A percentile compares a stretch with the other conserved stretches of the same genome.
These are phyloP conservation scores for Eucalyptus cloeziana DNA, from an alignment of 345 rosid genomes.

Conservation along the genomic window DNA sequence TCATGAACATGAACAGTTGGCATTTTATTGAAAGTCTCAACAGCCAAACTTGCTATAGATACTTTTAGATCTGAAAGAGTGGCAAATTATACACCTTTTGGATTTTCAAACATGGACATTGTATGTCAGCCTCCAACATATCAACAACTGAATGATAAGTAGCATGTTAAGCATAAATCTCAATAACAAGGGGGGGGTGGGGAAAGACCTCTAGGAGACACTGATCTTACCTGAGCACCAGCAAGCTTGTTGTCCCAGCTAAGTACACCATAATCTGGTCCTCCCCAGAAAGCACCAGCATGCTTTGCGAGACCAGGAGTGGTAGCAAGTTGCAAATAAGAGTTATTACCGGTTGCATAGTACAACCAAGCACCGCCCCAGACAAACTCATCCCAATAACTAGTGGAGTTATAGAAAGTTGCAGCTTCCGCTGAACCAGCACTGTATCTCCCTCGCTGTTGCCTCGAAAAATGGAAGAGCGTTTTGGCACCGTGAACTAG, in stretches of 20 bases:
- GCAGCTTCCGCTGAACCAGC: slow-evolving; percentile 49
- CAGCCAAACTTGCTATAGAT: background rate
- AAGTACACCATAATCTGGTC: slow-evolving; percentile 74
- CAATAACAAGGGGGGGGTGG: background rate
- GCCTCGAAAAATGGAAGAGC: slow-evolving; percentile 62
- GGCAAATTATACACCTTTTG: background rate
- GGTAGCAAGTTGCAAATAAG: slow-evolving; percentile 75
- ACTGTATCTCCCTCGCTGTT: slow-evolving; percentile 73
- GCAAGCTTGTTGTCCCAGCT: slow-evolving; percentile 99
- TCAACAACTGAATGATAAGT: background rate
- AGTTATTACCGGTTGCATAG: slow-evolving; percentile 78
- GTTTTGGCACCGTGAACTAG: slow-evolving; percentile 88
- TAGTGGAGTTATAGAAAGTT: slow-evolving; percentile 65
- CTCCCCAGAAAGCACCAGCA: slow-evolving; percentile 96
- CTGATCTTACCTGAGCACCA: slow-evolving; percentile 71
- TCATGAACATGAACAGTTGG: background rate
- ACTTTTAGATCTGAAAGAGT: background rate
- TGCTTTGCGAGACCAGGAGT: slow-evolving; percentile 61
- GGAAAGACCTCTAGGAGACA: background rate
- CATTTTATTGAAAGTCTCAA: background rate
- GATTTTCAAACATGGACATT: background rate
- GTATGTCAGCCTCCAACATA: background rate
- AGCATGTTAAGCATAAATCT: background rate
- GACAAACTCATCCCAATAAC: slow-evolving; percentile 91
- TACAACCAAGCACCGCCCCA: slow-evolving; percentile 98